These are phyloP conservation scores for Botrytis squamosa DNA, from an alignment of 2,329 filamentous ascomycete species.

Conservation along the genomic window DNA sequence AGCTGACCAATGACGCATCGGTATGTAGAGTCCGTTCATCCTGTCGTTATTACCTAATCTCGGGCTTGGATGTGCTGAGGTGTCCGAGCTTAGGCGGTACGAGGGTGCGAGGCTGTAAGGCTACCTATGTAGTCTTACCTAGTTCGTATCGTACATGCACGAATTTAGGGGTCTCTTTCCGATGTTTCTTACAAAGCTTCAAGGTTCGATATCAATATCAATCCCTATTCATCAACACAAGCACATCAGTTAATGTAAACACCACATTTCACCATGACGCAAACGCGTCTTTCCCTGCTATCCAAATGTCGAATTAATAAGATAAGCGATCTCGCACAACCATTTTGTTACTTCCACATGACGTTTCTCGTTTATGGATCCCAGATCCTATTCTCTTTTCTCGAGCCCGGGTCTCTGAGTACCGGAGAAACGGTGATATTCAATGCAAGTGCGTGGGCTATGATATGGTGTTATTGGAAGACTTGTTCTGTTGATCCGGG, in stretches of 20 bases:
- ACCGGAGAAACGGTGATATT: constrained; percentile 58
- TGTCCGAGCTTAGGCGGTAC: neutral
- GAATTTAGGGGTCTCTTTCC: neutral
- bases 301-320: constrained; percentile 22
- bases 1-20: neutral
- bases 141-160: neutral
- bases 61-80: neutral
- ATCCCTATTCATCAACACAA: neutral
- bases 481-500: constrained; percentile 59
- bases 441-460: constrained; percentile 56
- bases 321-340: constrained; percentile 57
- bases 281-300: constrained; percentile 18
- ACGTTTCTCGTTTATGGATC: constrained; percentile 69
- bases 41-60: neutral
- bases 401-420: constrained; percentile 61
- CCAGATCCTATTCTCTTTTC: constrained; percentile 65
- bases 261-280: constrained; percentile 1
- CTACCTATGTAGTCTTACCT: neutral
- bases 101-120: neutral
- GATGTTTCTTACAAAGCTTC: neutral
- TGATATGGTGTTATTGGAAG: constrained; percentile 58
- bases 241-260: neutral
- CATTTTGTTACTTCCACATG: constrained; percentile 64
- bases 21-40: neutral
- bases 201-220: neutral